Conservation (phyloP, 1,284 basidiomycete genomes). For the Ustilago cynodontis region DNA sequence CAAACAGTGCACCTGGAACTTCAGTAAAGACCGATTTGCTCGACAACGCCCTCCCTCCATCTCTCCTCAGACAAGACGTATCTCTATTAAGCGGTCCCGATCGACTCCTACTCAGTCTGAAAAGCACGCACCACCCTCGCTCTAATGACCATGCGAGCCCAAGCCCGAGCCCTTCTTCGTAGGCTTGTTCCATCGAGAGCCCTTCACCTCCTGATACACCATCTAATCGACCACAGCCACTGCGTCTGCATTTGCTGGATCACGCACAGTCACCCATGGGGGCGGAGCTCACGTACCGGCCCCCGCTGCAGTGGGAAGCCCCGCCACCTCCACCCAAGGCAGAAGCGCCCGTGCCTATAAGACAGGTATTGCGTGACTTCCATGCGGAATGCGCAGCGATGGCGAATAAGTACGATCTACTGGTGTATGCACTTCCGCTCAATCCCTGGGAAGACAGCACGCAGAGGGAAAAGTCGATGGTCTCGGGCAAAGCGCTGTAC, state of each 20-base stretch:
- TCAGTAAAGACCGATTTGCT: background rate
- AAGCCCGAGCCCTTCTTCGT: background rate
- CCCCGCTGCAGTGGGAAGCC: background rate
- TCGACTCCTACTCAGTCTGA: slow-evolving; percentile 1
- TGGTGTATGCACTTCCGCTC: slow-evolving; percentile 21
- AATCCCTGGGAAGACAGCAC: slow-evolving; percentile 11
- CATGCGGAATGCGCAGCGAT: slow-evolving; percentile 15
- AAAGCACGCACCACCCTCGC: background rate
- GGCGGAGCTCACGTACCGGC: background rate
- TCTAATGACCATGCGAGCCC: background rate
- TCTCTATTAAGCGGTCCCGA: slow-evolving; percentile 8
- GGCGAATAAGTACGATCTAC: slow-evolving; percentile 24
- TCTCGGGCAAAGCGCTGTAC: background rate
- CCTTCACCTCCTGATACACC: background rate
- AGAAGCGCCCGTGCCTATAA: background rate
- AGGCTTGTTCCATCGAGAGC: background rate
- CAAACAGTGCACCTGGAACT: slow-evolving; percentile 31
- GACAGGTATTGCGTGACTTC: background rate
- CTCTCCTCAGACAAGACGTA: slow-evolving; percentile 10
- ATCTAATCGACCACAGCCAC: background rate
- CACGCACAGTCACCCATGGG: background rate
- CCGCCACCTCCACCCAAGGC: background rate
- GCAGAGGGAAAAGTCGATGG: background rate
- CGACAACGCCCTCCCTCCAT: slow-evolving; percentile 7
- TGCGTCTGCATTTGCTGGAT: background rate